Conservation (phyloP, 768 basidiomycete species). For the Lepiota brunneoincarnata region DNA sequence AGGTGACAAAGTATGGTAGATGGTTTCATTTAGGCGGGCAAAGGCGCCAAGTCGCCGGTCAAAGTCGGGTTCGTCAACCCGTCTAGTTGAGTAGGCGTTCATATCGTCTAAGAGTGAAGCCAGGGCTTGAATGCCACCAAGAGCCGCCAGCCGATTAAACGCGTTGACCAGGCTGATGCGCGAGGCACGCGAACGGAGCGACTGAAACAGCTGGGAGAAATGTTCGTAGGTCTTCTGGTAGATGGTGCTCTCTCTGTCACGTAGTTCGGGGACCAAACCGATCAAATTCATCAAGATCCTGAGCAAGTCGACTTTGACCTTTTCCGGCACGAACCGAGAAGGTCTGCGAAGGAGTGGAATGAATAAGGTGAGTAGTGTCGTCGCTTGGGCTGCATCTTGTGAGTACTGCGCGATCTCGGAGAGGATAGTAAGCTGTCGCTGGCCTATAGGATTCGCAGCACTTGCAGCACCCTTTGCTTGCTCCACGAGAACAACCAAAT, state of each 20-base stretch:
- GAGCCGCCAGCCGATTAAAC: conserved; percentile 47
- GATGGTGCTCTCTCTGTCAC: conserved; percentile 37
- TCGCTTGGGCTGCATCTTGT: conserved; percentile 66
- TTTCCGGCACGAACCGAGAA: conserved; percentile 75
- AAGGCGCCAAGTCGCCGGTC: conserved; percentile 81
- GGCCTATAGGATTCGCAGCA: conserved; percentile 63
- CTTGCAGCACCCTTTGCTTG: conserved; percentile 48
- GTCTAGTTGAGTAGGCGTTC: conserved; percentile 82
- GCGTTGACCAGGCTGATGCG: conserved; percentile 67
- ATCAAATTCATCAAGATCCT: conserved; percentile 67
- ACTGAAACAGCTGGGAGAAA: conserved; percentile 77
- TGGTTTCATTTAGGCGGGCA: conserved; percentile 64
- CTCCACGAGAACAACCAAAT: conserved; percentile 69
- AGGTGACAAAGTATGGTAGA: conserved; percentile 46
- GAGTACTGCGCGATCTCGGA: conserved; percentile 78
- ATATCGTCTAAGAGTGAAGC: conserved; percentile 60
- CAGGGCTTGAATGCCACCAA: conserved; percentile 41
- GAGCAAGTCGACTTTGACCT: conserved; percentile 79
- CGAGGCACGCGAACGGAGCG: conserved; percentile 66
- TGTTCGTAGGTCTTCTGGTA: conserved; percentile 57
- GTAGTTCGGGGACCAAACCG: conserved; percentile 62
- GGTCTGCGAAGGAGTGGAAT: conserved; percentile 79
- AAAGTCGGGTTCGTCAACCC: conserved; percentile 92
- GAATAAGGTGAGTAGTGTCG: conserved; percentile 69
- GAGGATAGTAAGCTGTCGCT: conserved; percentile 80